Evolutionary conservation across 2,329 filamentous ascomycete species (phyloP), one percentile per base, ranked within the genome.

Genomic region (Colletotrichum lupini): DNA sequence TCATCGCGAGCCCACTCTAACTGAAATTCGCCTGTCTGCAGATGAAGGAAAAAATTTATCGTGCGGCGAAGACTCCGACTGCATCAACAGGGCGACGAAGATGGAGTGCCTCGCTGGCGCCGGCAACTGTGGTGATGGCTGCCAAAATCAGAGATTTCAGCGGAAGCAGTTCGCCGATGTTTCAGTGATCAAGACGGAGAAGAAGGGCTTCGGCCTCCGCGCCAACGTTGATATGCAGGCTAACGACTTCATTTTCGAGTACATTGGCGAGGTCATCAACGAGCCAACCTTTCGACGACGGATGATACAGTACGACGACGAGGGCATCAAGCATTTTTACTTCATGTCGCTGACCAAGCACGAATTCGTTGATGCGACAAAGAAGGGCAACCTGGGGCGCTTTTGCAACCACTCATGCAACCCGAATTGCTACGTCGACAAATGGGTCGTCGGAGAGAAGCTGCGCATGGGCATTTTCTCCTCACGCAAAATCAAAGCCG

Each of bases 381-480:
- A 97, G 81, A 97, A 95, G 82, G 97, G 97, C 63, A 98, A 98
- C 77, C 89, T 99, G 6, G 97, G 95, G 64, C 92, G 97, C 35
- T 99, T 99, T 81, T 99, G 97, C 89, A 99, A 99, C 80, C 97
- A 99, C 82, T 98, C 97, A 9, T 99, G 97, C 88, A 98, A 97
- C 82, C 97, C 97, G 22, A 99, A 99, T 81, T 98, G 95, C 84
- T 98, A 97, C 83, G 96, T 99, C 76, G 97, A 99, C 88, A 99
- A 99, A 85, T 99, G 97, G 97, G 95, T 98, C 72, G 95, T 99
- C 42, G 95, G 95, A 22, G 94, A 97, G 79, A 98, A 98, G 86
- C 87, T 98, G 81, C 95, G 97, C 78, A 99, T 99, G 97, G 97
- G 97, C 78, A 98, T 99, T 77, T 99, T 99, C 86, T 94, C 95